These are phyloP conservation scores for Wallacemonas collosoma DNA, from an alignment of 208 protist genomes.

Conservation along the genomic window DNA sequence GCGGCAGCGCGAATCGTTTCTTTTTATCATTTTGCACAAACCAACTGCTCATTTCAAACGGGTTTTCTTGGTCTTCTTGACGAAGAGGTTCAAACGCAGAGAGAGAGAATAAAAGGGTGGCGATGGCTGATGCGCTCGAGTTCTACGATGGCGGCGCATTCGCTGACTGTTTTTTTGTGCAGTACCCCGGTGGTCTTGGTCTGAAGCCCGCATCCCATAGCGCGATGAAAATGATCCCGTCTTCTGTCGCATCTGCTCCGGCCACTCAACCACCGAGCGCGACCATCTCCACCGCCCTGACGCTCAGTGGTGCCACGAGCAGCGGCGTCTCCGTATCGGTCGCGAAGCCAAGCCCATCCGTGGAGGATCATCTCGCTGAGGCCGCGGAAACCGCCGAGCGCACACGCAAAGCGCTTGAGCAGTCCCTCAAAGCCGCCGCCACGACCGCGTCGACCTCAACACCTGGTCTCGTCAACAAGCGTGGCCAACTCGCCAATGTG, in stretches of 20 bases:
- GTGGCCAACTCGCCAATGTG: constrained; percentile 8
- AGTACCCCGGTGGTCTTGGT: constrained; percentile 69
- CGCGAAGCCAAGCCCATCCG: not conserved
- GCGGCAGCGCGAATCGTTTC: no score
- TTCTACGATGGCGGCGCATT: constrained; percentile 70
- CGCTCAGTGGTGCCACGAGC: not conserved
- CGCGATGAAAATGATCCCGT: not conserved
- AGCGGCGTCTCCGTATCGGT: no score
- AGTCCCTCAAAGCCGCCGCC: constrained; percentile 22
- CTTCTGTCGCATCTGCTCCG: not conserved
- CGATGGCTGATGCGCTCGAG: constrained; percentile 23
- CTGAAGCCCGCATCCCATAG: constrained; percentile 21
- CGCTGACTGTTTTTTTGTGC: constrained; percentile 56
- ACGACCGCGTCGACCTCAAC: not conserved
- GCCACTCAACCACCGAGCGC: not conserved
- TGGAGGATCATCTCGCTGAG: not conserved
- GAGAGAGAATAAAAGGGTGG: no score
- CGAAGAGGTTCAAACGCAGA: no score
- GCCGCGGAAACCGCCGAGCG: constrained; percentile 36
- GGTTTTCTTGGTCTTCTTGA: no score
- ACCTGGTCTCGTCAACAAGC: constrained; percentile 11
- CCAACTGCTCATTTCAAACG: no score
- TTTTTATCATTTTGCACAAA: no score
- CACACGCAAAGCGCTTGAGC: constrained; percentile 38
- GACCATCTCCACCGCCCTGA: constrained; percentile 5